These are phyloP conservation scores for Hortaea sp. DNA, from an alignment of 2,329 filamentous ascomycete genomes.

Conservation along the genomic window DNA sequence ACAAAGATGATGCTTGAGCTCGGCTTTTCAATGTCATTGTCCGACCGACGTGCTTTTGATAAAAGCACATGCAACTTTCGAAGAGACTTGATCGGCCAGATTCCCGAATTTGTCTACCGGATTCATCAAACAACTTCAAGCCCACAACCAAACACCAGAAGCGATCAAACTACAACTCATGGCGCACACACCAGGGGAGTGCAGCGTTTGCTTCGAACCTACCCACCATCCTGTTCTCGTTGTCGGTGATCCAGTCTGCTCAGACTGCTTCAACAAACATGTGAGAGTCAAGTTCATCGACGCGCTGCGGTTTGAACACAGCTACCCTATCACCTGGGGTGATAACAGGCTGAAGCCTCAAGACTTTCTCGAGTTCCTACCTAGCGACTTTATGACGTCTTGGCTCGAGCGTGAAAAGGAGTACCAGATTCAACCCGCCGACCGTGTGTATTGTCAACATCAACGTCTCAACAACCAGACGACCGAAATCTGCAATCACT, in stretches of 20 bases:
- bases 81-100: too few relatives aligned
- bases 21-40: too few relatives aligned
- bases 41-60: too few relatives aligned
- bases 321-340: conserved; percentile 3
- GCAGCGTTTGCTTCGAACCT: conserved; percentile 2
- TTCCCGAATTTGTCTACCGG: too few relatives aligned
- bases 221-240: not conserved
- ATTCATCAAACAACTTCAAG: too few relatives aligned
- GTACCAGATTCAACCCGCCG: conserved; percentile 1
- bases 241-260: conserved; percentile 1
- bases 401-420: conserved; percentile 1
- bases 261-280: conserved; percentile 1
- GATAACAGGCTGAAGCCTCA: not conserved
- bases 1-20: too few relatives aligned
- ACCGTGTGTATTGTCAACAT: conserved; percentile 4
- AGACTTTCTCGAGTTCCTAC: conserved; percentile 1
- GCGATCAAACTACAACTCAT: too few relatives aligned
- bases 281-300: conserved; percentile 1
- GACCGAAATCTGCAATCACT: not conserved
- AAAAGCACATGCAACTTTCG: too few relatives aligned
- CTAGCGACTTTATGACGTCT: not conserved
- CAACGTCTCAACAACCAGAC: not conserved
- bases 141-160: too few relatives aligned
- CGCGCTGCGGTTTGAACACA: conserved; percentile 3
- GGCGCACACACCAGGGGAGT: not conserved